Evolutionary conservation across 176 grass and related monocot genomes (phyloP).

Genomic region (Phoenix roebelenii): DNA sequence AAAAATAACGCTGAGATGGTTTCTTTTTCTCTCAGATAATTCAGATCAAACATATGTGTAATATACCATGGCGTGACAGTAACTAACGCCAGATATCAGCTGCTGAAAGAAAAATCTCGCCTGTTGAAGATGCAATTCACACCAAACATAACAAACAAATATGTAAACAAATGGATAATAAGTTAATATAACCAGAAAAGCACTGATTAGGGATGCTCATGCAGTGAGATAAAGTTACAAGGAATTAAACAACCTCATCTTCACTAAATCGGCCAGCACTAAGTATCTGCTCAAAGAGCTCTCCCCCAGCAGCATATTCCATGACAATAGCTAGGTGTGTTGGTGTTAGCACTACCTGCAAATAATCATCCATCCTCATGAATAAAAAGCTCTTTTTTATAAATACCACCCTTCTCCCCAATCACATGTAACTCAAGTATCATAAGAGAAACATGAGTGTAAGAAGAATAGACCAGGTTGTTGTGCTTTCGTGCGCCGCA

Average conservation of each 20-base stretch:
- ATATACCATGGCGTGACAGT: constrained; percentile 82
- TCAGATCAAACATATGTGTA: neutral
- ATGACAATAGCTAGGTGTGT: constrained; percentile 93
- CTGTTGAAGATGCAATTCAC: constrained; percentile 24
- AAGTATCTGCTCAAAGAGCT: constrained; percentile 80
- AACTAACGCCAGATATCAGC: constrained; percentile 88
- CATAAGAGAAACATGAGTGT: no score
- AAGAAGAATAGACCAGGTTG: no score
- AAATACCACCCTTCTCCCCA: neutral
- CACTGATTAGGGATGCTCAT: neutral
- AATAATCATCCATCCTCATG: neutral
- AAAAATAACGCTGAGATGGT: neutral
- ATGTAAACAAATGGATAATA: neutral
- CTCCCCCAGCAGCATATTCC: constrained; percentile 96
- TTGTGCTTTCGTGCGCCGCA: no score
- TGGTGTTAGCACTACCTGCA: constrained; percentile 60
- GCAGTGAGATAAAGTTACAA: constrained; percentile 2
- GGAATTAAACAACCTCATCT: constrained; percentile 51
- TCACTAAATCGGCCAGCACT: constrained; percentile 82
- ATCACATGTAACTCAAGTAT: no score
- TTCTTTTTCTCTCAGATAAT: neutral
- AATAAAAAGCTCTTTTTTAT: neutral
- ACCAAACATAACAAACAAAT: neutral
- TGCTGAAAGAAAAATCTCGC: constrained; percentile 91
- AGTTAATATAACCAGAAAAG: no score